Conservation (phyloP, 768 basidiomycete genomes). For the Kwoniella dendrophila region DNA sequence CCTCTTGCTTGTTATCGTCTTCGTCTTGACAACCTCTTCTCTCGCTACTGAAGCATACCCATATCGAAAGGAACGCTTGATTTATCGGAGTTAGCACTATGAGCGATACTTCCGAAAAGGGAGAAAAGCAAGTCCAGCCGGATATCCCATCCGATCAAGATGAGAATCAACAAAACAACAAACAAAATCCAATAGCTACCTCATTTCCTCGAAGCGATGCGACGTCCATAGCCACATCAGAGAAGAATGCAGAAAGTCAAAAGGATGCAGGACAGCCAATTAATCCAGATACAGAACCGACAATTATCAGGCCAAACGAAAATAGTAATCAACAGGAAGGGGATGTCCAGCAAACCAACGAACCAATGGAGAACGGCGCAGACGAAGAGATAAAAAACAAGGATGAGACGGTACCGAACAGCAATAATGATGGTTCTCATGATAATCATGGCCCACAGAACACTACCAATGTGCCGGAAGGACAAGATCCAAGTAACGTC, state of each 20-base stretch:
- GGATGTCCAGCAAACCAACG: too few species aligned
- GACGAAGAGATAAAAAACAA: too few species aligned
- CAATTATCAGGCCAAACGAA: too few species aligned
- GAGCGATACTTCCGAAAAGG: slow-evolving; percentile 26
- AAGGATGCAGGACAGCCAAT: too few species aligned
- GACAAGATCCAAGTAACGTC: background rate
- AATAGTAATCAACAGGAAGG: too few species aligned
- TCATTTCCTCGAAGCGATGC: background rate
- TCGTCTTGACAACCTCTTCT: background rate
- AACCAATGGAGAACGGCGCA: too few species aligned
- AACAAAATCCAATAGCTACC: background rate
- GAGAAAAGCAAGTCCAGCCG: slow-evolving; percentile 20
- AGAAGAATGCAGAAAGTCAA: too few species aligned
- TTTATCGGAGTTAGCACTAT: slow-evolving; percentile 26
- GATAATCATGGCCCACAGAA: background rate
- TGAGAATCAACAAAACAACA: background rate
- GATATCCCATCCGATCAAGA: background rate
- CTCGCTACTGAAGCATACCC: slow-evolving; percentile 8
- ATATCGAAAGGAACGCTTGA: background rate
- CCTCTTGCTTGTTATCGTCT: background rate
- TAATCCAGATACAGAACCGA: too few species aligned
- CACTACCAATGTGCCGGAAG: background rate
- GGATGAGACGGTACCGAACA: too few species aligned
- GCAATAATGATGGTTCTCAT: too few species aligned
- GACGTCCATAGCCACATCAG: background rate